Conservation (phyloP, 139 green algal genomes). For the Haematococcus lacustris region DNA sequence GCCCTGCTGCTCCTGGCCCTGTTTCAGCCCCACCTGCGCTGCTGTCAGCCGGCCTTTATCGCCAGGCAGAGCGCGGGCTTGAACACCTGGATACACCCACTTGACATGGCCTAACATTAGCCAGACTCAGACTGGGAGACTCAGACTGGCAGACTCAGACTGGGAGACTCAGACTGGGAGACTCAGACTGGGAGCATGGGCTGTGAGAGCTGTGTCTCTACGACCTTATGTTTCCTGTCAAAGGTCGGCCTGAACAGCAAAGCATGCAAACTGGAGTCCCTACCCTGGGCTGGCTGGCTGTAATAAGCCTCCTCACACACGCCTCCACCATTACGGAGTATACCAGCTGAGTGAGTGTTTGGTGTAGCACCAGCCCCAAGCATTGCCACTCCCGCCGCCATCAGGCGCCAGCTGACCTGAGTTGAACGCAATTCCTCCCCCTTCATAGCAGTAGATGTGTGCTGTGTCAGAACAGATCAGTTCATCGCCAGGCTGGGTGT, state of each 20-base stretch:
- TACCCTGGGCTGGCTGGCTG: too few relatives aligned
- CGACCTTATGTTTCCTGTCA: background rate
- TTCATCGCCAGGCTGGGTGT: conserved; percentile 33
- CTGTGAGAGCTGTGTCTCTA: background rate
- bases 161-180: background rate
- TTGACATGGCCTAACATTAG: background rate
- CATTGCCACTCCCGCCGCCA: too few relatives aligned
- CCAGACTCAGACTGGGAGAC: background rate
- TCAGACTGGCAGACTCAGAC: background rate
- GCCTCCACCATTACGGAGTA: background rate
- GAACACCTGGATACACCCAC: conserved; percentile 7
- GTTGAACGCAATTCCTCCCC: conserved; percentile 44
- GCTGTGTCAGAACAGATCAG: conserved; percentile 39
- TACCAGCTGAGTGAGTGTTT: background rate
- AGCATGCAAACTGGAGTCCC: too few relatives aligned
- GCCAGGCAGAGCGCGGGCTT: background rate
- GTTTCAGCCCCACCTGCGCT: background rate
- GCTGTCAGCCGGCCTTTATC: conserved; percentile 5
- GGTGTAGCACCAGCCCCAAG: too few relatives aligned
- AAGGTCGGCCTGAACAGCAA: background rate
- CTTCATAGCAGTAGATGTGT: conserved; percentile 55
- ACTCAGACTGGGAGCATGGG: background rate
- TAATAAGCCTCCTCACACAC: background rate
- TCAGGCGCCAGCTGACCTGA: conserved; percentile 13
- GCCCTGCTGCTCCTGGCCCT: background rate